Evolutionary conservation across 768 basidiomycete genomes (phyloP).

Genomic region (Paxillus involutus): DNA sequence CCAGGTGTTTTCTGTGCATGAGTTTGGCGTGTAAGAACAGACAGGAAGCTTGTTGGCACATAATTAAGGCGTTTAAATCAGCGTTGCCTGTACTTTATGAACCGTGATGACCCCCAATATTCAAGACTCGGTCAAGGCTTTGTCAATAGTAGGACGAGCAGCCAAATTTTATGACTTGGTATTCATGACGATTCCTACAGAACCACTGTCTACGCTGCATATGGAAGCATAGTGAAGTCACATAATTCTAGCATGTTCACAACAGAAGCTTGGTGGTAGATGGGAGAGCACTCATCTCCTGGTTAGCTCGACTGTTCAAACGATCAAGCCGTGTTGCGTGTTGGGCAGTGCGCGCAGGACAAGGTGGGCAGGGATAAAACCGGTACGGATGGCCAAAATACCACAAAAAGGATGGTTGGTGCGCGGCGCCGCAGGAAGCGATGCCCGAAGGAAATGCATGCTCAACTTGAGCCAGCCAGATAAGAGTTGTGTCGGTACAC

Average conservation of each 20-base stretch:
- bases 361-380: neutral
- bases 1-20: neutral
- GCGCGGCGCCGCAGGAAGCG: constrained; percentile 6
- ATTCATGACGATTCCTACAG: constrained; percentile 22
- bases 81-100: neutral
- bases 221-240: constrained; percentile 11
- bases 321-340: constrained; percentile 2
- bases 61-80: neutral
- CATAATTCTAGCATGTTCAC: constrained; percentile 20
- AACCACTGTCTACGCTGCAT: constrained; percentile 6
- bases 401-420: constrained; percentile 12
- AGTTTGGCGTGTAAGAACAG: neutral
- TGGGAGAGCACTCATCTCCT: constrained; percentile 1
- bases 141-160: neutral
- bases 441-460: constrained; percentile 10
- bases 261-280: constrained; percentile 5
- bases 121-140: neutral
- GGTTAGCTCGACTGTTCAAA: constrained; percentile 1
- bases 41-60: no score
- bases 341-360: neutral
- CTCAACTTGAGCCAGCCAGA: constrained; percentile 14
- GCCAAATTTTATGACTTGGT: constrained; percentile 1
- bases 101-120: neutral
- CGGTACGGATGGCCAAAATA: constrained; percentile 14
- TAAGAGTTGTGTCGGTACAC: constrained; percentile 1